Evolutionary conservation across 2,329 filamentous ascomycete genomes (phyloP).

Genomic region (Pseudogymnoascus sp.): DNA sequence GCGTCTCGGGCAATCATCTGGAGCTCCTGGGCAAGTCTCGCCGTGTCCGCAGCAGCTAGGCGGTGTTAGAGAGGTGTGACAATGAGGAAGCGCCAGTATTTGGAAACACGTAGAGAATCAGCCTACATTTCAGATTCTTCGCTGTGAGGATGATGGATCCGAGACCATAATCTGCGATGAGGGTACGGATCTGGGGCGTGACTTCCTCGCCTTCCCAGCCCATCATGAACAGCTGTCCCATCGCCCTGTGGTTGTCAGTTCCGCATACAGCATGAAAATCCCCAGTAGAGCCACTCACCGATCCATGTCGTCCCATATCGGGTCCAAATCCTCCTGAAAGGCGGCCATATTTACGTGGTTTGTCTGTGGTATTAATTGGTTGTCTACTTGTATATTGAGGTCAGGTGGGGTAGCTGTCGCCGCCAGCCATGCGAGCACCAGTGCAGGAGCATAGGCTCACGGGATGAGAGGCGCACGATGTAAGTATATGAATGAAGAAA

Average conservation of each 20-base stretch:
- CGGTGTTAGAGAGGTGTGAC: conserved; percentile 10
- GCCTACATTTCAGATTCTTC: conserved; percentile 75
- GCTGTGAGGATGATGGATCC: conserved; percentile 79
- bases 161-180: conserved; percentile 78
- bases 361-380: conserved; percentile 18
- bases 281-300: conserved; percentile 21
- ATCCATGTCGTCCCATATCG: conserved; percentile 37
- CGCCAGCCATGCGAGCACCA: not conserved
- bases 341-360: conserved; percentile 30
- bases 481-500: not conserved
- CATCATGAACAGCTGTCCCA: conserved; percentile 74
- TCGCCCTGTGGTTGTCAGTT: conserved; percentile 41
- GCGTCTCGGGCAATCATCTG: conserved; percentile 87
- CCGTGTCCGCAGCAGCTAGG: conserved; percentile 82
- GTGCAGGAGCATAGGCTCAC: not conserved
- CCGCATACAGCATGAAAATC: conserved; percentile 14
- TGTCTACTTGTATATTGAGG: conserved; percentile 23
- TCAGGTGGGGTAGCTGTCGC: conserved; percentile 6
- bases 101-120: not conserved
- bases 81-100: not conserved
- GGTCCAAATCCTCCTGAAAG: conserved; percentile 44
- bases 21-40: conserved; percentile 77
- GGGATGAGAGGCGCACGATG: not conserved
- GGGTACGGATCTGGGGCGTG: conserved; percentile 70
- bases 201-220: conserved; percentile 80